These are phyloP conservation scores for Penicillium oxalicum DNA, from an alignment of 2,329 filamentous ascomycete species.

Conservation along the genomic window DNA sequence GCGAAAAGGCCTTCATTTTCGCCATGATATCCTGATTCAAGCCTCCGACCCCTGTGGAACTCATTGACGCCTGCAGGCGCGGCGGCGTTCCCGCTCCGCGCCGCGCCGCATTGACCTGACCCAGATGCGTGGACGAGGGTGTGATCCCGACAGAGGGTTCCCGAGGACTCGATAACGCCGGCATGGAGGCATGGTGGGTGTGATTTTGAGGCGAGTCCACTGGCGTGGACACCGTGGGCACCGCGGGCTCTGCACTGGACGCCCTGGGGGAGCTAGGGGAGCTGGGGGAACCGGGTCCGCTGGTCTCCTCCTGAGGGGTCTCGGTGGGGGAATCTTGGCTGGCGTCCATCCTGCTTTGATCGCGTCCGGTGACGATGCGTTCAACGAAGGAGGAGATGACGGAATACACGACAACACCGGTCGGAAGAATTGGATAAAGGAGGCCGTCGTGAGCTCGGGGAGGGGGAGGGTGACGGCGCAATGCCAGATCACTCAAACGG, in stretches of 20 bases:
- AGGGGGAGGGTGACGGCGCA: slow-evolving; percentile 10
- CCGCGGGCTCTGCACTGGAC: slow-evolving; percentile 25
- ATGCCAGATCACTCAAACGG: no score
- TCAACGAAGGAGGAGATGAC: slow-evolving; percentile 5
- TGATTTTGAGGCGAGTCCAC: slow-evolving; percentile 29
- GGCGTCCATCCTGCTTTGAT: slow-evolving; percentile 9
- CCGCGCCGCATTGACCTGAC: slow-evolving; percentile 65
- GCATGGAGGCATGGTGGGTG: slow-evolving; percentile 16
- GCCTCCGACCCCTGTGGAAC: slow-evolving; percentile 41
- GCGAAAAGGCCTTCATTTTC: slow-evolving; percentile 64
- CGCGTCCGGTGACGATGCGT: neutral
- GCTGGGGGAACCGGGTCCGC: slow-evolving; percentile 39
- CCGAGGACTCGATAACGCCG: slow-evolving; percentile 22
- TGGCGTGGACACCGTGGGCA: slow-evolving; percentile 19
- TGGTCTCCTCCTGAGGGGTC: slow-evolving; percentile 3
- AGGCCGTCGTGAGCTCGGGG: slow-evolving; percentile 12
- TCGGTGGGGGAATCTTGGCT: slow-evolving; percentile 12
- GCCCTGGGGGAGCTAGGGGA: slow-evolving; percentile 39
- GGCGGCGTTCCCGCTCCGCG: slow-evolving; percentile 33
- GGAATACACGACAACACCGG: slow-evolving; percentile 16
- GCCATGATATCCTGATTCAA: slow-evolving; percentile 60
- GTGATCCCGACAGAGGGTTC: slow-evolving; percentile 52
- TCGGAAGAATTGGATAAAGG: slow-evolving; percentile 14
- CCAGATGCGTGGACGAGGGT: slow-evolving; percentile 75
- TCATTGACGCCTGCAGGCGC: slow-evolving; percentile 30